Evolutionary conservation across 2,329 filamentous ascomycete species (phyloP).

Genomic region (Scedosporium minutisporum): DNA sequence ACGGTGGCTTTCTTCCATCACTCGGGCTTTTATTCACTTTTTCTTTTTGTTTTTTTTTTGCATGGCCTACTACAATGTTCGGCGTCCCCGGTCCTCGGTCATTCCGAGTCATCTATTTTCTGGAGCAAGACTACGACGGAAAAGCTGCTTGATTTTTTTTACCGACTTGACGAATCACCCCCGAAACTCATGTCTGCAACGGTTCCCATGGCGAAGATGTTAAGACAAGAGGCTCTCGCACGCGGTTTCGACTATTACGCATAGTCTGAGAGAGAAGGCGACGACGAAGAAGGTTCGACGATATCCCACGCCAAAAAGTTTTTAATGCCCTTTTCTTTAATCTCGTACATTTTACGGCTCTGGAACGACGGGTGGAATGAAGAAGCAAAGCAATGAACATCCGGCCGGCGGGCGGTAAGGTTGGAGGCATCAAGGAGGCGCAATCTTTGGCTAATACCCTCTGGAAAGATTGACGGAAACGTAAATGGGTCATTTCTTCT

Average conservation of each 20-base stretch:
- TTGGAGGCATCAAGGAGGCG: background rate
- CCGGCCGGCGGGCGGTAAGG: constrained; percentile 2
- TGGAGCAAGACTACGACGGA: constrained; percentile 7
- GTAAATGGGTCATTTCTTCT: background rate
- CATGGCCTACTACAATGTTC: constrained; percentile 7
- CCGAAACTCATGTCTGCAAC: constrained; percentile 3
- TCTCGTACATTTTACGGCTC: background rate
- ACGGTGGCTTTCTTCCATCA: background rate
- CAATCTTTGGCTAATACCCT: constrained; percentile 5
- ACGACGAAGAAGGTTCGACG: background rate
- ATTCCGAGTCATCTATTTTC: constrained; percentile 7
- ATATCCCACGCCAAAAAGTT: background rate
- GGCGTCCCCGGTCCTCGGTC: constrained; percentile 8
- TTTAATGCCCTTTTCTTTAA: background rate
- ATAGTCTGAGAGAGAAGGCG: background rate
- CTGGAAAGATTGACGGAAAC: constrained; percentile 4
- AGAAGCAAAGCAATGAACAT: background rate
- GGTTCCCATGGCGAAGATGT: background rate
- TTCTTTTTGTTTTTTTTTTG: constrained; percentile 4
- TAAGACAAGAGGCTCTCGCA: background rate
- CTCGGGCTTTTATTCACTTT: constrained; percentile 1
- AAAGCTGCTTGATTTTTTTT: constrained; percentile 6
- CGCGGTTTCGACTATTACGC: background rate
- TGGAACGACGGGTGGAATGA: constrained; percentile 1
- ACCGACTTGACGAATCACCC: constrained; percentile 4